These are phyloP conservation scores for Trypanosoma cruzi DNA, from an alignment of 208 protist genomes.

Conservation along the genomic window DNA sequence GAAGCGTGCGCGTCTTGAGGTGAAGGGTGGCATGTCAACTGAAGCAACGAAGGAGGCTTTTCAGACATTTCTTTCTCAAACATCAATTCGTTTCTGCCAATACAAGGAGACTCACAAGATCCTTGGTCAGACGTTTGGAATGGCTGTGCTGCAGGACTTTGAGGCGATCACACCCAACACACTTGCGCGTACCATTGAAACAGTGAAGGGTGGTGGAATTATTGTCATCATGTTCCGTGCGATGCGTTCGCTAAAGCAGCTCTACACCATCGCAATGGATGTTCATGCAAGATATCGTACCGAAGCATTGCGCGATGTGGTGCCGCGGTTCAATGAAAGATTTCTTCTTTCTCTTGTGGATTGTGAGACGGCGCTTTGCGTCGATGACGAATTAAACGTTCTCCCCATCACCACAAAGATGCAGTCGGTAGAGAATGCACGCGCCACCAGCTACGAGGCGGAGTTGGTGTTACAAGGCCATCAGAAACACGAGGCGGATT, in stretches of 20 bases:
- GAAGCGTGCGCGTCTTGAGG: constrained; percentile 94
- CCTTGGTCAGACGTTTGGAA: constrained; percentile 99
- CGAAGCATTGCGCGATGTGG: constrained; percentile 88
- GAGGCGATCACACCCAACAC: constrained; percentile 99
- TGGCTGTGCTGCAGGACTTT: constrained; percentile 99
- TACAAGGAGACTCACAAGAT: constrained; percentile 99
- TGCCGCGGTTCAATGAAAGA: constrained; percentile 98
- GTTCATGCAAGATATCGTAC: constrained; percentile 96
- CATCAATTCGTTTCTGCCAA: constrained; percentile 98
- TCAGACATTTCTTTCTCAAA: constrained; percentile 98
- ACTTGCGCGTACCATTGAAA: constrained; percentile 99
- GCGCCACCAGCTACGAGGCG: constrained; percentile 45
- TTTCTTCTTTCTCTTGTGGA: constrained; percentile 98
- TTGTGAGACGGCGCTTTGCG: constrained; percentile 95
- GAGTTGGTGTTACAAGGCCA: constrained; percentile 71
- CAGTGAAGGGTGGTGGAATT: constrained; percentile 99
- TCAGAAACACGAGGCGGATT: constrained; percentile 84
- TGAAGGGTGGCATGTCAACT: constrained; percentile 93
- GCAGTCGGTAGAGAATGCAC: constrained; percentile 46
- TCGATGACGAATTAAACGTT: constrained; percentile 99
- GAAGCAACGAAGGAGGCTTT: constrained; percentile 97
- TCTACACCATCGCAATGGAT: constrained; percentile 99
- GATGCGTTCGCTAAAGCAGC: constrained; percentile 96
- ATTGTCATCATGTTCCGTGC: constrained; percentile 97
- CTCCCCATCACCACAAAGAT: constrained; percentile 96